Conservation (phyloP, 179 eudicot species). For the Gypsophila paniculata region DNA sequence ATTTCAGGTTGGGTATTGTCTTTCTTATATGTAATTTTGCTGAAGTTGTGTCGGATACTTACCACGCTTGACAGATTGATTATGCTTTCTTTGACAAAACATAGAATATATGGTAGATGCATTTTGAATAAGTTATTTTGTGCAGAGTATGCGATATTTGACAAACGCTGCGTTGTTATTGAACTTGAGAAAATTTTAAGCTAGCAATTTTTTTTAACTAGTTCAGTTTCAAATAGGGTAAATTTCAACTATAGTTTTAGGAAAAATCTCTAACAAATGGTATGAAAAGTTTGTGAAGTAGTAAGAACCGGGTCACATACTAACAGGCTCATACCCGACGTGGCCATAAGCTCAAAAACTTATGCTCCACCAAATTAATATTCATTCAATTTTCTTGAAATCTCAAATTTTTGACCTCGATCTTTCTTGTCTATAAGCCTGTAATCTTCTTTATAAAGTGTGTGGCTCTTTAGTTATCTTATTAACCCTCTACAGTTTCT, state of each 20-base stretch:
- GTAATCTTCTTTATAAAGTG: too few relatives aligned
- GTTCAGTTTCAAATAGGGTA: neutral
- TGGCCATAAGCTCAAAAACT: too few relatives aligned
- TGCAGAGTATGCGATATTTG: neutral
- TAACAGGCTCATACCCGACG: too few relatives aligned
- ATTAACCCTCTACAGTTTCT: too few relatives aligned
- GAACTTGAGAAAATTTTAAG: neutral
- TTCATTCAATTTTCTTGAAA: too few relatives aligned
- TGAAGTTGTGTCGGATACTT: neutral
- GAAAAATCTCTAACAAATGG: neutral
- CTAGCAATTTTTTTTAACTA: neutral
- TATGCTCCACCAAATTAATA: too few relatives aligned
- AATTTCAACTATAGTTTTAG: too few relatives aligned
- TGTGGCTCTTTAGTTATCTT: too few relatives aligned
- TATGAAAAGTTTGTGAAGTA: too few relatives aligned
- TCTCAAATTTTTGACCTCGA: neutral
- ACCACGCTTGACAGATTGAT: neutral
- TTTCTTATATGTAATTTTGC: neutral
- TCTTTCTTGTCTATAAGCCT: too few relatives aligned
- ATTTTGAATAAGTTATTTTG: neutral
- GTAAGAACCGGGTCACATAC: too few relatives aligned
- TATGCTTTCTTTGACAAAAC: neutral
- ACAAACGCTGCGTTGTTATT: neutral
- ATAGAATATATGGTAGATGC: neutral
- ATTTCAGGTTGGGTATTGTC: constrained; percentile 48